Conservation (phyloP, 805 yeast species). For the Candida ovalis region DNA sequence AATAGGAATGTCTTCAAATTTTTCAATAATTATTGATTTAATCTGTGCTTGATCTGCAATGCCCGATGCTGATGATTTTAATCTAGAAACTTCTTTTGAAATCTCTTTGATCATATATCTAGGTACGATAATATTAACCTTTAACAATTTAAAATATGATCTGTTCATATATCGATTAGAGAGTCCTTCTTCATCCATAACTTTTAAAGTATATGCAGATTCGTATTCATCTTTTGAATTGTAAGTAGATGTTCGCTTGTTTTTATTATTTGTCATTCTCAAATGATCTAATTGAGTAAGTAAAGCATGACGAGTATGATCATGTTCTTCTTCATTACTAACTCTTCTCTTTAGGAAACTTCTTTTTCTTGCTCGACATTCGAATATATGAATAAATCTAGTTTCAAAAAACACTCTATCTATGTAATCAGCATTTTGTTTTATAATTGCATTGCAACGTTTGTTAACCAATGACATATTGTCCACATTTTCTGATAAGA, state of each 20-base stretch:
- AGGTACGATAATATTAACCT: slow-evolving; percentile 11
- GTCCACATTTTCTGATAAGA: slow-evolving; percentile 11
- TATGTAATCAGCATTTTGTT: slow-evolving; percentile 7
- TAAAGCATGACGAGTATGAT: slow-evolving; percentile 19
- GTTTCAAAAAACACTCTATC: slow-evolving; percentile 3
- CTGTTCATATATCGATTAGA: slow-evolving; percentile 1
- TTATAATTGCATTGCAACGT: slow-evolving; percentile 8
- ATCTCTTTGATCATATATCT: background rate
- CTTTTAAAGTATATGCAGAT: slow-evolving; percentile 8
- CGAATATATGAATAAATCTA: slow-evolving; percentile 2
- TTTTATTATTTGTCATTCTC: background rate
- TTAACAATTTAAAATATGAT: background rate
- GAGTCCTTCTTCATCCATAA: slow-evolving; percentile 9
- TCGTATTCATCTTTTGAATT: slow-evolving; percentile 3
- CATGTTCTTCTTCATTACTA: slow-evolving; percentile 16
- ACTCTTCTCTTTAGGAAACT: slow-evolving; percentile 15
- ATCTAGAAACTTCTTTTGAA: background rate
- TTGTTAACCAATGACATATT: slow-evolving; percentile 6
- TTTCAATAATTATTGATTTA: background rate
- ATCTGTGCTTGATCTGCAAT: background rate
- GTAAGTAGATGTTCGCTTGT: too few species aligned
- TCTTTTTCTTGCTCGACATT: slow-evolving; percentile 3
- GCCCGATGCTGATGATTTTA: background rate
- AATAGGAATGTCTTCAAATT: slow-evolving; percentile 1
- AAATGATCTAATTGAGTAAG: slow-evolving; percentile 11